Base-by-base conservation (phyloP, 139 green algal species). In the Tetradesmus lagerheimii region DNA sequence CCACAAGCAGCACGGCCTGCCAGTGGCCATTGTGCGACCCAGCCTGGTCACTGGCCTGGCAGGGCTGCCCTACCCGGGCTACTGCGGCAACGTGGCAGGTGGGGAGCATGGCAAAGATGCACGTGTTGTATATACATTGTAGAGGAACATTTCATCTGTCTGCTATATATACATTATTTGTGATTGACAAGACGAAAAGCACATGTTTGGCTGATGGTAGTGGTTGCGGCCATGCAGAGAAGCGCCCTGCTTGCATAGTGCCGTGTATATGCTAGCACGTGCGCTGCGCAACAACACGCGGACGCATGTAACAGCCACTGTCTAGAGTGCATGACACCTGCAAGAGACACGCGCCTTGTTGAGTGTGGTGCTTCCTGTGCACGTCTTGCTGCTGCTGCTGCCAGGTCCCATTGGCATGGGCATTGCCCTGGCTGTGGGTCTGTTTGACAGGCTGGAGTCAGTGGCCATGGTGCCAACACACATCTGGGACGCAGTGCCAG, bases 31-130 rank as follows among this genome's bases (percentile, higher is more conserved):
- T 43, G 93, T 96, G 57, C 85, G 93, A 50, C 92, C 93, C 20
- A 91, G 67, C 23, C 77, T 96, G 86, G 90, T 96, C 41, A 91
- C 80, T 14, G 92, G 91, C 0, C 34, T 96, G 41, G 92, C 92
- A 57, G 91, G 92, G 29, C 43, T 41, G 34, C 93, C 93, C 16
- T 95, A 94, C 83, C 93, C 93, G 0, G 93, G 93, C 29, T 95
- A 92, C 80, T 87, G 92, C 37, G 93, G 92, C 75, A 95, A 95
- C 89, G 34, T 90, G 29, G 85, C 85, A 38, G 81, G 81, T 87
- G 45, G 9, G 47, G n/a, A n/a, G n/a, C n/a, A n/a, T n/a, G n/a
- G n/a, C n/a, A n/a, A n/a, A n/a, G n/a, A n/a, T n/a, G n/a, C n/a
- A n/a, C n/a, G n/a, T n/a, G n/a, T n/a, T n/a, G n/a, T n/a, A n/a